These are phyloP conservation scores for Baeospora myosura DNA, from an alignment of 1,284 basidiomycete species.

Conservation along the genomic window DNA sequence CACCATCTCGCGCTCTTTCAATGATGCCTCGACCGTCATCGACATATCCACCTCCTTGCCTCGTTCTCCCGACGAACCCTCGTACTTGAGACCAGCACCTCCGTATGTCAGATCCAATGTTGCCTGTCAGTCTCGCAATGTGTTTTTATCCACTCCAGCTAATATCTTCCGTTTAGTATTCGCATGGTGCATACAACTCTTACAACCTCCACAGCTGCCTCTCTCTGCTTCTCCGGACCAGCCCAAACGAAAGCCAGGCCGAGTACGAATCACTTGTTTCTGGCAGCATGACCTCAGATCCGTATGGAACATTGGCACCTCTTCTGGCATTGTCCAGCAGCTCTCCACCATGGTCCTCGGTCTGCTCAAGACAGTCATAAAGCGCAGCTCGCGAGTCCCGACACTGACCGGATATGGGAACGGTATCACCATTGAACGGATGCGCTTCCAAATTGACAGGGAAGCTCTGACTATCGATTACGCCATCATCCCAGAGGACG, in stretches of 20 bases:
- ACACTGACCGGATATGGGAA: conserved; percentile 74
- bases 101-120: conserved; percentile 93
- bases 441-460: conserved; percentile 73
- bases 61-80: conserved; percentile 85
- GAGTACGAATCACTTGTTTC: conserved; percentile 80
- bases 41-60: conserved; percentile 95
- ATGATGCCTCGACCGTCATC: conserved; percentile 78
- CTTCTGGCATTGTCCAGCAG: conserved; percentile 56
- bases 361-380: conserved; percentile 70
- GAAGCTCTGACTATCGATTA: conserved; percentile 85
- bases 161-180: conserved; percentile 49
- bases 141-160: conserved; percentile 11
- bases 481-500: conserved; percentile 73
- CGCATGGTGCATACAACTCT: conserved; percentile 85
- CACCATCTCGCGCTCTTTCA: conserved; percentile 81
- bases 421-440: conserved; percentile 73
- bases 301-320: conserved; percentile 72
- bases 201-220: conserved; percentile 34
- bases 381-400: conserved; percentile 69
- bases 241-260: conserved; percentile 29
- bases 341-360: conserved; percentile 77
- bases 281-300: conserved; percentile 96
- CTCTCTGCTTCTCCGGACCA: conserved; percentile 21
- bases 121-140: conserved; percentile 45
- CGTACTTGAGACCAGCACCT: conserved; percentile 88